phyloP scores from a whole-genome alignment of 257 asterid species.

The Paraleonurus japonicus region DNA sequence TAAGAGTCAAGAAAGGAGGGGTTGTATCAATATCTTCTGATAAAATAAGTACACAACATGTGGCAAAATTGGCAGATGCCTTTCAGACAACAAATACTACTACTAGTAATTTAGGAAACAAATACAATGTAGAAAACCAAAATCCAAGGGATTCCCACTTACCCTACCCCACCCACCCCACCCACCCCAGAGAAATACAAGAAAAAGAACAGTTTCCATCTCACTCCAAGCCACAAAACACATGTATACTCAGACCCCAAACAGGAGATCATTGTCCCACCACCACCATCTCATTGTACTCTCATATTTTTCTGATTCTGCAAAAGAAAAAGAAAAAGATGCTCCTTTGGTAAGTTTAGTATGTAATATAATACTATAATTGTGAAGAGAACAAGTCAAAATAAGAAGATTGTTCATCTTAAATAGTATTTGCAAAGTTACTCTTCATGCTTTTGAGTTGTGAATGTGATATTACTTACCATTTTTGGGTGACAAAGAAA shows the following conservation, averaged over 20 bases:
- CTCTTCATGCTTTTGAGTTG: too few species aligned
- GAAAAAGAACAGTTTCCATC: slow-evolving; percentile 8
- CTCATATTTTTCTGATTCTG: slow-evolving; percentile 41
- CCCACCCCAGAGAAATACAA: neutral
- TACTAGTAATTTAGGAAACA: slow-evolving; percentile 23
- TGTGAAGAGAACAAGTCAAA: too few species aligned
- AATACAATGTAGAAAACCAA: slow-evolving; percentile 26
- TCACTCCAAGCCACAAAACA: slow-evolving; percentile 13
- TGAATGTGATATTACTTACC: slow-evolving; percentile 30
- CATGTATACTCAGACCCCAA: slow-evolving; percentile 20
- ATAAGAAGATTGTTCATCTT: too few species aligned
- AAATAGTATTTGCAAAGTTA: too few species aligned
- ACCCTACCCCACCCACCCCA: neutral
- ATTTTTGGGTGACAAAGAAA: slow-evolving; percentile 68
- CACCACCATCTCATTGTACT: slow-evolving; percentile 31
- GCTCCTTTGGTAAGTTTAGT: neutral
- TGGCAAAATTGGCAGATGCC: slow-evolving; percentile 45
- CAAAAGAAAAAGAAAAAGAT: slow-evolving; percentile 19
- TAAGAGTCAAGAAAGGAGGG: slow-evolving; percentile 19
- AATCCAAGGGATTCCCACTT: slow-evolving; percentile 30
- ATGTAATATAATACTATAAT: too few species aligned
- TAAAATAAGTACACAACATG: slow-evolving; percentile 28
- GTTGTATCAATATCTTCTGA: slow-evolving; percentile 21
- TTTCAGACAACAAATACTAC: slow-evolving; percentile 36
- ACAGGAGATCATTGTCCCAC: slow-evolving; percentile 40